Evolutionary conservation across 169 alveolate genomes (phyloP).

Genomic region (Cryptosporidium ryanae): DNA sequence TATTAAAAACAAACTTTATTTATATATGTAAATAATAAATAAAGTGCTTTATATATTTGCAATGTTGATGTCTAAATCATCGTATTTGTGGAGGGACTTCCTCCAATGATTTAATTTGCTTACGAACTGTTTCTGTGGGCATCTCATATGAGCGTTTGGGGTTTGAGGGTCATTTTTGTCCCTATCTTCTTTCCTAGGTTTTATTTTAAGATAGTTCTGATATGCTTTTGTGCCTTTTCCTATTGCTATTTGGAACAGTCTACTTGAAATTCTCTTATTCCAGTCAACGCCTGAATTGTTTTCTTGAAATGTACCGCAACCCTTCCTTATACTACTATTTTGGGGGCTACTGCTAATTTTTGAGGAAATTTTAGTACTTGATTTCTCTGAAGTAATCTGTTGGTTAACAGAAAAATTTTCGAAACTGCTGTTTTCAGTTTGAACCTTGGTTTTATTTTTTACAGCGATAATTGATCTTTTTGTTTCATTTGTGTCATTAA

Average conservation of each 20-base stretch:
- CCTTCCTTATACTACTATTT: background rate
- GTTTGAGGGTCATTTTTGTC: slow-evolving; percentile 66
- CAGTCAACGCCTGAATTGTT: slow-evolving; percentile 33
- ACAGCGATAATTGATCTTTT: background rate
- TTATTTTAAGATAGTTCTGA: slow-evolving; percentile 56
- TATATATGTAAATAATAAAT: no score
- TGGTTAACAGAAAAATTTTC: background rate
- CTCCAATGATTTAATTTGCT: slow-evolving; percentile 64
- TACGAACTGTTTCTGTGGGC: slow-evolving; percentile 71
- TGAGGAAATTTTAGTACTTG: slow-evolving; percentile 6
- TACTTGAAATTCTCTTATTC: slow-evolving; percentile 68
- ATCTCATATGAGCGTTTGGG: slow-evolving; percentile 69
- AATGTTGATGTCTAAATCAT: slow-evolving; percentile 28
- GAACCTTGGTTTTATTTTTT: slow-evolving; percentile 3
- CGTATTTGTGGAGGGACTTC: slow-evolving; percentile 64
- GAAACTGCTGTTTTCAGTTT: background rate
- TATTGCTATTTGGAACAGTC: slow-evolving; percentile 67
- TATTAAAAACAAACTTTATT: no score
- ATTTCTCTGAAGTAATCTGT: slow-evolving; percentile 23
- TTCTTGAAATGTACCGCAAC: background rate
- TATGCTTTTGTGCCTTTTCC: slow-evolving; percentile 73
- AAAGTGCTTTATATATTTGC: no score
- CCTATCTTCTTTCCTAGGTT: slow-evolving; percentile 57
- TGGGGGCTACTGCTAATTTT: background rate
- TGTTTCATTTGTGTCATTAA: background rate